phyloP scores from a whole-genome alignment of 768 basidiomycete species.

The Crepidotus variabilis region DNA sequence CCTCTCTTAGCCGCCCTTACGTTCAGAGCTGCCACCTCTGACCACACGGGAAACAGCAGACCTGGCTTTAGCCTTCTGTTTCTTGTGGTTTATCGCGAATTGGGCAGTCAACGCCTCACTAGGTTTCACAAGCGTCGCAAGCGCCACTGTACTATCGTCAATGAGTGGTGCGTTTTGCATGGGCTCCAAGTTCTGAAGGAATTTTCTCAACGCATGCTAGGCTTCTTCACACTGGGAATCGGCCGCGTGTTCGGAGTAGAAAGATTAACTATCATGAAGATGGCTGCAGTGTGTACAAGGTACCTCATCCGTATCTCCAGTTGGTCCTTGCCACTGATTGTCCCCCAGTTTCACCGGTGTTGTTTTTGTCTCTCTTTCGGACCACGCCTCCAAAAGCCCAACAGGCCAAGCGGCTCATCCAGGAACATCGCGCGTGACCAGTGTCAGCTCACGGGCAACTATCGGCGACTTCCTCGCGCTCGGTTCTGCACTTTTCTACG shows the following conservation, averaged over 20 bases:
- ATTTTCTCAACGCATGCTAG: constrained; percentile 32
- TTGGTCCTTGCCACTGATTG: background rate
- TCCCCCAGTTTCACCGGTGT: constrained; percentile 62
- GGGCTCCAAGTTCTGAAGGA: background rate
- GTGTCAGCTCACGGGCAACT: constrained; percentile 32
- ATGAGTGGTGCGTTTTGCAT: constrained; percentile 68
- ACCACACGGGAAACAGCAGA: constrained; percentile 63
- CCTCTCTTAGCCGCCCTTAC: background rate
- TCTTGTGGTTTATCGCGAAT: constrained; percentile 93
- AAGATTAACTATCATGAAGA: constrained; percentile 64
- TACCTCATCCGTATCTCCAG: constrained; percentile 25
- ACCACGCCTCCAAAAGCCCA: constrained; percentile 42
- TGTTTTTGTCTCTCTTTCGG: constrained; percentile 83
- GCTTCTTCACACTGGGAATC: constrained; percentile 88
- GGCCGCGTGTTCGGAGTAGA: constrained; percentile 85
- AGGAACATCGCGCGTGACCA: constrained; percentile 6
- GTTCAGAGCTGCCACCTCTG: constrained; percentile 17
- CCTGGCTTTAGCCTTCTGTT: constrained; percentile 77
- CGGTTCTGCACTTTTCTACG: constrained; percentile 84
- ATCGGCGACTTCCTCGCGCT: constrained; percentile 84
- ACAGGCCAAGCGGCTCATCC: constrained; percentile 16
- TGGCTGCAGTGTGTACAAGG: constrained; percentile 78
- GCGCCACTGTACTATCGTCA: constrained; percentile 83
- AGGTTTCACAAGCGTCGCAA: constrained; percentile 89
- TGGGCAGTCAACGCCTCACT: constrained; percentile 86